phyloP scores from a whole-genome alignment of 140 eudicot genomes.

The Bidens hawaiensis region DNA sequence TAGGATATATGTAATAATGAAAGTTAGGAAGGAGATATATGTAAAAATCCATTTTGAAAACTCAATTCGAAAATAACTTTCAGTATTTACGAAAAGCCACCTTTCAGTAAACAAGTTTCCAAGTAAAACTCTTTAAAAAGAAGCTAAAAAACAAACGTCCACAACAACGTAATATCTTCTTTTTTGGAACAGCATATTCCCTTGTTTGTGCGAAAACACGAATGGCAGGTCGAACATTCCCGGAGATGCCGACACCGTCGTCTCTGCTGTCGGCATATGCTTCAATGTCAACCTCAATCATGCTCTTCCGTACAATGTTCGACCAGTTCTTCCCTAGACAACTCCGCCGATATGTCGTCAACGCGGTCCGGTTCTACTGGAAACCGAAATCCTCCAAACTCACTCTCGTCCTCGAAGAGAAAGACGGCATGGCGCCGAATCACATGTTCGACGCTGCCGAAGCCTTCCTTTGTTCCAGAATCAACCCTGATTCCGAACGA shows the following conservation, averaged over 20 bases:
- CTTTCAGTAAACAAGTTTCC: no score
- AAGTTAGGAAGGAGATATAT: no score
- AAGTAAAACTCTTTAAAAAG: no score
- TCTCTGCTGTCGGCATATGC: slow-evolving; percentile 64
- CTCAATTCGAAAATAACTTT: no score
- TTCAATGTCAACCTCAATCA: slow-evolving; percentile 56
- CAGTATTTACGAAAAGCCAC: no score
- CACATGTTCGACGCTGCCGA: slow-evolving; percentile 39
- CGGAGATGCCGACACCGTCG: slow-evolving; percentile 52
- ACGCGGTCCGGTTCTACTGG: slow-evolving; percentile 31
- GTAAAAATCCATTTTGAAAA: no score
- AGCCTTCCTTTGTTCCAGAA: slow-evolving; percentile 27
- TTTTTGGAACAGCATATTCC: no score
- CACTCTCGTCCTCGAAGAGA: slow-evolving; percentile 35
- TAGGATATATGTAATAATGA: no score
- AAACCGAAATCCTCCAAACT: slow-evolving; percentile 28
- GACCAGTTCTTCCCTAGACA: slow-evolving; percentile 56
- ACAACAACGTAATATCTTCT: no score
- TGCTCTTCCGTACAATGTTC: slow-evolving; percentile 53
- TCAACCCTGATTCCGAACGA: slow-evolving; percentile 38
- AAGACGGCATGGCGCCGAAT: slow-evolving; percentile 32
- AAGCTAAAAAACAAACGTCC: no score
- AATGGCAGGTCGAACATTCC: slow-evolving; percentile 26
- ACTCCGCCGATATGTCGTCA: slow-evolving; percentile 31
- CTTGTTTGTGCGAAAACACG: slow-evolving; percentile 3